Evolutionary conservation across 2,329 filamentous ascomycete species (phyloP).

Genomic region (Fusarium humuli): DNA sequence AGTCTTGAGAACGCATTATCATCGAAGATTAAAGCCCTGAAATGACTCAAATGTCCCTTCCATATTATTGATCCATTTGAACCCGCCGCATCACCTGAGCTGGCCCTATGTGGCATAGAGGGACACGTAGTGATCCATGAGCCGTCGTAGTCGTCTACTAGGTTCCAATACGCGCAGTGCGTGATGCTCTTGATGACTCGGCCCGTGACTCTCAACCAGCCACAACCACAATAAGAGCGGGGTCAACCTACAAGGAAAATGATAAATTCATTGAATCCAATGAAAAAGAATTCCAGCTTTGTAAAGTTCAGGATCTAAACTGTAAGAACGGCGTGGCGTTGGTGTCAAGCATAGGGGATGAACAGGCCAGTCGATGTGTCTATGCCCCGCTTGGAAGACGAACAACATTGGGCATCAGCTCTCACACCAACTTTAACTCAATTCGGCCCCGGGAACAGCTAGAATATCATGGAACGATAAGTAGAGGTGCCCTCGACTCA

Average conservation of each 20-base stretch:
- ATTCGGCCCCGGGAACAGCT: too few species aligned
- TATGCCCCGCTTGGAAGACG: too few species aligned
- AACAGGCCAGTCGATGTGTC: neutral
- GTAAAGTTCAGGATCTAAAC: too few species aligned
- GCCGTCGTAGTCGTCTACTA: neutral
- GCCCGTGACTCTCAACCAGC: neutral
- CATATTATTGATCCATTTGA: fast-evolving
- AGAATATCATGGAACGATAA: neutral
- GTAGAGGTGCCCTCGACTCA: too few species aligned
- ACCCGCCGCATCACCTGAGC: neutral
- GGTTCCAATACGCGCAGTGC: neutral
- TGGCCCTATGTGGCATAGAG: neutral
- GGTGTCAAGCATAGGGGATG: neutral
- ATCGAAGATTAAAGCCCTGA: neutral
- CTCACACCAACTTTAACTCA: neutral
- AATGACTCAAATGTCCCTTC: neutral
- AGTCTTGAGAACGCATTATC: neutral
- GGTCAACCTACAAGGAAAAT: fast-evolving
- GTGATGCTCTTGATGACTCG: neutral
- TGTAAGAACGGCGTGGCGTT: neutral
- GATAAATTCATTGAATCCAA: neutral
- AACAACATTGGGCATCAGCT: neutral
- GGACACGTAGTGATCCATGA: neutral
- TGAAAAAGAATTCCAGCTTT: too few species aligned
- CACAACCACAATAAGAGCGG: neutral